Base-by-base conservation (phyloP, 192 early-diverging fungal species). In the Umbelopsis ramanniana region DNA sequence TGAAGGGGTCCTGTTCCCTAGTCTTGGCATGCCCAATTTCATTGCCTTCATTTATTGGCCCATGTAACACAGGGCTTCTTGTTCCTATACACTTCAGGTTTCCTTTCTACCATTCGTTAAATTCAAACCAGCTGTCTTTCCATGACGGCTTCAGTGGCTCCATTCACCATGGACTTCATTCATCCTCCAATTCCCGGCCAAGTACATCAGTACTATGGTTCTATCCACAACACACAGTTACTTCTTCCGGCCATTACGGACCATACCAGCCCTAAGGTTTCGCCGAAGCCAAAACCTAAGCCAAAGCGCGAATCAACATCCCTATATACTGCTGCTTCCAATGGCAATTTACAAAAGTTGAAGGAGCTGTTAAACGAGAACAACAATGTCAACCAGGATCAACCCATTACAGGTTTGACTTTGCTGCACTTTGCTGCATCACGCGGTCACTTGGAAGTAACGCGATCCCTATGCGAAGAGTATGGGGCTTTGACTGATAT, bases 341-440 rank as follows among this genome's bases (percentile, higher is more conserved):
- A 72, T 10, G 79, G 79, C 53, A 80, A 80, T 48, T 54, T 80
- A 6, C 75, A 74, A 8, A 54, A 75, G 19, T 71, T 86, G 6
- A 81, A 77, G 40, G 81, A 86, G 12, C 74, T 84, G 46, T 66
- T 86, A n/a, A 69, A 80, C 46, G 77, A 79, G 9, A 73, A 74
- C 38, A 81, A 85, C 69, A 75, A 76, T 6, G 79, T 85, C 66
- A 83, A 87, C 50, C 81, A 85, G 19, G 68, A 79, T 35, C 82
- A 85, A 37, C 71, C 80, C 19, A 72, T 84, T 29, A 88, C 88
- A 4, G 88, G 88, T 24, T 78, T 88, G 69, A 85, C 88, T 21
- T 80, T 87, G 2, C 81, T 90, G 10, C 89, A 90, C 53, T 87
- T 83, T 57, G 88, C 89, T 14, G 85, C 86, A 35, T 81, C 84